Percentiles rank a stretch among this genome's conserved stretches.
Conservation (phyloP, 2,329 filamentous ascomycete species). For the Lecanicillium sp. region DNA sequence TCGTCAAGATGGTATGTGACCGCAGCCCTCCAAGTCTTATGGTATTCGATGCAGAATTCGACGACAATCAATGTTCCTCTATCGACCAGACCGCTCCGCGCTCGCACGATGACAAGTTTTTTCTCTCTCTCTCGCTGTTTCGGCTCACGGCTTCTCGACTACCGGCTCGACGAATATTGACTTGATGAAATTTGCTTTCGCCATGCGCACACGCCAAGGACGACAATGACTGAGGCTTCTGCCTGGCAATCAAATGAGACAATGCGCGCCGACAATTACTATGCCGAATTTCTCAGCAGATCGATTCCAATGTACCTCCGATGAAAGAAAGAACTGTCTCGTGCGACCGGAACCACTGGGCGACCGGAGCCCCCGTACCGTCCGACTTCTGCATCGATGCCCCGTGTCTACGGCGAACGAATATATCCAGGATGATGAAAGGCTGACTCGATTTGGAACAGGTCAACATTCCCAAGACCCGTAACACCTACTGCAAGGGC, state of each 20-base stretch:
- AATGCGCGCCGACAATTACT: not conserved
- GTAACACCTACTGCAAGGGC: slow-evolving; percentile 96
- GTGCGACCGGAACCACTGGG: slow-evolving; percentile 15
- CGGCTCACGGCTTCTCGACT: too few relatives aligned
- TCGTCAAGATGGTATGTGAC: slow-evolving; percentile 45
- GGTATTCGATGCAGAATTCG: slow-evolving; percentile 12
- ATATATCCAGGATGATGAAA: not conserved
- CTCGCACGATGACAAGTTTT: slow-evolving; percentile 27
- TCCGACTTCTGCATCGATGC: slow-evolving; percentile 11
- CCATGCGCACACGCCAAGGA: slow-evolving; percentile 1
- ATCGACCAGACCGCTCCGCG: slow-evolving; percentile 19
- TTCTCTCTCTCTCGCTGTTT: not conserved
- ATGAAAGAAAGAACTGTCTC: slow-evolving; percentile 17
- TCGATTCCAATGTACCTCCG: not conserved
- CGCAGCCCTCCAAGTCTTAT: slow-evolving; percentile 4
- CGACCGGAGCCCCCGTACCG: not conserved
- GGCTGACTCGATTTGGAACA: slow-evolving; percentile 36
- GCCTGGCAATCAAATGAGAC: not conserved
- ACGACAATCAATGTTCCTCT: slow-evolving; percentile 9
- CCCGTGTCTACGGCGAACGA: slow-evolving; percentile 1
- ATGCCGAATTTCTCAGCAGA: not conserved
- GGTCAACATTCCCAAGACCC: slow-evolving; percentile 99
- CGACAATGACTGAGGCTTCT: not conserved
- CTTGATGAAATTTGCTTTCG: not conserved
- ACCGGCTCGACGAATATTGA: not conserved